Percentiles rank a stretch among this genome's conserved stretches.
Evolutionary conservation across 1,284 basidiomycete genomes (phyloP).

Genomic region (Austropuccinia psidii): DNA sequence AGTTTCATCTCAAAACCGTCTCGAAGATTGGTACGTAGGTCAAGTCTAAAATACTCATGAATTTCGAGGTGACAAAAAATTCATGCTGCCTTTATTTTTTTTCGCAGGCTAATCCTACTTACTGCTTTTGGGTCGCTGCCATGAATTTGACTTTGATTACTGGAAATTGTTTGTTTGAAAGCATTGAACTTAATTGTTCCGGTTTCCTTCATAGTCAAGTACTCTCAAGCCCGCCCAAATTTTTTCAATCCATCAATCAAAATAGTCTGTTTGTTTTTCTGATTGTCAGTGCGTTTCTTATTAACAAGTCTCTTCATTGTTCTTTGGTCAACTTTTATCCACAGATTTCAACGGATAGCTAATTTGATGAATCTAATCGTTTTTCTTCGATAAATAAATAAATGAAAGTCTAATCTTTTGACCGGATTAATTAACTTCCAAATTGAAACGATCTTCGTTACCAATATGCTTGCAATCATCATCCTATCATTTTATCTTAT

Average conservation of each 20-base stretch:
- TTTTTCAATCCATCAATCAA: constrained; percentile 72
- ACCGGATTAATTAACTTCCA: constrained; percentile 79
- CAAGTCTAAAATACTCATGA: background rate
- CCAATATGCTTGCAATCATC: constrained; percentile 56
- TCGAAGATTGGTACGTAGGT: constrained; percentile 60
- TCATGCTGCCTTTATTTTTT: too few relatives aligned
- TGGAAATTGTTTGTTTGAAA: constrained; percentile 69
- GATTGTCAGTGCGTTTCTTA: constrained; percentile 54
- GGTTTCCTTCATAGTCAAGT: background rate
- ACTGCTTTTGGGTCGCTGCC: constrained; percentile 80
- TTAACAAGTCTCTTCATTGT: too few relatives aligned
- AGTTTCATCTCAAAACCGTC: constrained; percentile 54
- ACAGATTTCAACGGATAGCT: background rate
- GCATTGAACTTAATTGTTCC: constrained; percentile 47
- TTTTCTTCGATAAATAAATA: too few relatives aligned
- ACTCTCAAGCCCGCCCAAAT: constrained; percentile 49
- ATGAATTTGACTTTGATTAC: constrained; percentile 82
- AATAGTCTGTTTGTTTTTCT: constrained; percentile 76
- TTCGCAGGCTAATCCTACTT: constrained; percentile 72
- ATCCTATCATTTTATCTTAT: constrained; percentile 62
- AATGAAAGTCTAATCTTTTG: constrained; percentile 76
- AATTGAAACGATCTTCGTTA: constrained; percentile 72
- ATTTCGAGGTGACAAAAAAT: too few relatives aligned
- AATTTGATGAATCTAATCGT: background rate
- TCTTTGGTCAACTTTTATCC: background rate